Conservation (phyloP, 2,329 filamentous ascomycete genomes). For the Cucurbitaria berberidis region DNA sequence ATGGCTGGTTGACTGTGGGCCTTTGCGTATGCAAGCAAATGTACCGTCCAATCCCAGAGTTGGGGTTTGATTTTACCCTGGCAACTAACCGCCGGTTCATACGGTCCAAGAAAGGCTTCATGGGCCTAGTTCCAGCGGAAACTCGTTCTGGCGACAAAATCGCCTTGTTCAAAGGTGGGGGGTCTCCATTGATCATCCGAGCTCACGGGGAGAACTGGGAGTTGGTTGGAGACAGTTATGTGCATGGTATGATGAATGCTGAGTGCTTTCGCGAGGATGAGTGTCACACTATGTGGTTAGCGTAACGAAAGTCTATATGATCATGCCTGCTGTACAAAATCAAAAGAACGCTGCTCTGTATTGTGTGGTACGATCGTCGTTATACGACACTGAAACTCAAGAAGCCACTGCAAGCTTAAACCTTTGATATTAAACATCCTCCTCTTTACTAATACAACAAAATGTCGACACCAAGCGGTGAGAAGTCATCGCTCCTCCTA, state of each 20-base stretch:
- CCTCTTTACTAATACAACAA: no score
- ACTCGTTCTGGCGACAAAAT: conserved; percentile 16
- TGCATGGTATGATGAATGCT: conserved; percentile 19
- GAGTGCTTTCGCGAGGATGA: conserved; percentile 11
- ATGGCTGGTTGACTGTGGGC: conserved; percentile 7
- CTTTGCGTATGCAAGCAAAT: conserved; percentile 3
- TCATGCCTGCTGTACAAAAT: no score
- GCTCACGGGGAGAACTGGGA: conserved; percentile 3
- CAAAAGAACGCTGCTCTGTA: no score
- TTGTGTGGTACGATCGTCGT: no score
- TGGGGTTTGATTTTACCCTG: conserved; percentile 12
- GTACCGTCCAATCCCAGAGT: conserved; percentile 8
- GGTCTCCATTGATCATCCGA: conserved; percentile 12
- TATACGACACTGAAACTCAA: no score
- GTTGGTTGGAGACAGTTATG: conserved; percentile 16
- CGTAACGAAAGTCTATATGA: conserved; percentile 3
- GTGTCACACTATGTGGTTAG: conserved; percentile 13
- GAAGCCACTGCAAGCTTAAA: no score
- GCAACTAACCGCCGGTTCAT: conserved; percentile 20
- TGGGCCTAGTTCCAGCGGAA: conserved; percentile 13
- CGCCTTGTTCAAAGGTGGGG: conserved; percentile 17
- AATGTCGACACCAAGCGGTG: no score
- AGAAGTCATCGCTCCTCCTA: no score
- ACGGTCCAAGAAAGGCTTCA: conserved; percentile 15
- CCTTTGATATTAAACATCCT: no score